Percentiles rank a stretch among this genome's conserved stretches.
Conservation (phyloP, 768 basidiomycete species). For the Phaeotremella fagi region DNA sequence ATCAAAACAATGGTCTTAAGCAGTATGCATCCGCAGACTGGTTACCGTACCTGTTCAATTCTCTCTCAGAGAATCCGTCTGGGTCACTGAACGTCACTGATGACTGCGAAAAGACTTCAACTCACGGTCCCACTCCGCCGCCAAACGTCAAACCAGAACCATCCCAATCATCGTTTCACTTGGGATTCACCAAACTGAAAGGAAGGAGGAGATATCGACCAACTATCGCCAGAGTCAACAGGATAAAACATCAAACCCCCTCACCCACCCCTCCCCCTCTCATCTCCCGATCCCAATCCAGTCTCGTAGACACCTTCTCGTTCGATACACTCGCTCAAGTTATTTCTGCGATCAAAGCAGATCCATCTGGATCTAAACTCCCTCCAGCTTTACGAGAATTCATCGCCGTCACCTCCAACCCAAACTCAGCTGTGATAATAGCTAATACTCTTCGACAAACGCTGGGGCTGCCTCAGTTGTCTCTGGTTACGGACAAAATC, state of each 20-base stretch:
- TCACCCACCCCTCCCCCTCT: not conserved
- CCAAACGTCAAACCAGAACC: not conserved
- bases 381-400: constrained; percentile 25
- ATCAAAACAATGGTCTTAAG: too few species aligned
- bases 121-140: not conserved
- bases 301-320: not conserved
- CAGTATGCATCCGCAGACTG: constrained; percentile 10
- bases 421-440: constrained; percentile 9
- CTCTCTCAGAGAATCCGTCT: too few species aligned
- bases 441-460: constrained; percentile 26
- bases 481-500: constrained; percentile 12
- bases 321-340: not conserved
- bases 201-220: not conserved
- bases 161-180: not conserved
- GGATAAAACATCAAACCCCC: not conserved
- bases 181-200: not conserved
- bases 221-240: not conserved
- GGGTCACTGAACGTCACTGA: not conserved
- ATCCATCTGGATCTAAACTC: constrained; percentile 1
- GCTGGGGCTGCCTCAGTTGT: constrained; percentile 13
- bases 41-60: too few species aligned
- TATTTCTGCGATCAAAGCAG: not conserved
- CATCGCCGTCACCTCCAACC: constrained; percentile 18
- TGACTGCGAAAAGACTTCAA: too few species aligned
- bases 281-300: not conserved